Percentiles rank a stretch among this genome's conserved stretches.
Conservation (phyloP, 116 monocot species). For the Papilionanthe hybrid region DNA sequence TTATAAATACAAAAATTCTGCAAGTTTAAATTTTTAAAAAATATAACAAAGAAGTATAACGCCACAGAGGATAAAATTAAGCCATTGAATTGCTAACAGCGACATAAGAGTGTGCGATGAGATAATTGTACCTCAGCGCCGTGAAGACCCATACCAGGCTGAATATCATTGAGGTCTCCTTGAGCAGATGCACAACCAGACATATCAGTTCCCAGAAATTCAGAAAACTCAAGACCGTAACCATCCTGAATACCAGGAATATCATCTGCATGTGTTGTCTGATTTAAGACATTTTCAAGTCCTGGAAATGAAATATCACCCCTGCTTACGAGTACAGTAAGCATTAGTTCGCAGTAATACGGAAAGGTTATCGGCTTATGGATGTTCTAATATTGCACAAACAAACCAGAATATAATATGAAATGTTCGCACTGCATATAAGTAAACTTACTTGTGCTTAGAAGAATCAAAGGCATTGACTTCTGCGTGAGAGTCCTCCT, state of each 20-base stretch:
- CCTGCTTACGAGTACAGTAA: constrained; percentile 23
- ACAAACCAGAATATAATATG: background rate
- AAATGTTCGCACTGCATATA: background rate
- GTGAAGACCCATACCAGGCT: constrained; percentile 40
- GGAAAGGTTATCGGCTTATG: background rate
- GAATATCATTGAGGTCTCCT: constrained; percentile 51
- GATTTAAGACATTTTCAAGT: constrained; percentile 51
- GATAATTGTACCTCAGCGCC: constrained; percentile 42
- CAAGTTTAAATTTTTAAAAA: background rate
- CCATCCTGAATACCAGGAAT: constrained; percentile 59
- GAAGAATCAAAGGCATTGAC: constrained; percentile 26
- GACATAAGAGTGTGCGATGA: background rate
- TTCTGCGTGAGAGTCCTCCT: constrained; percentile 43
- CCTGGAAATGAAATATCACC: constrained; percentile 39
- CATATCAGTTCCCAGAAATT: constrained; percentile 63
- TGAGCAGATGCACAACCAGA: constrained; percentile 47
- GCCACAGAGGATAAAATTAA: background rate
- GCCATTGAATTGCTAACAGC: background rate
- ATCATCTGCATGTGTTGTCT: constrained; percentile 37
- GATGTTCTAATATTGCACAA: background rate
- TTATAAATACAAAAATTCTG: background rate
- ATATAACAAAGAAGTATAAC: background rate
- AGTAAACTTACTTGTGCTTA: constrained; percentile 47
- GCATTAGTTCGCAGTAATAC: background rate
- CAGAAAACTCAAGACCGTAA: constrained; percentile 55